Percentiles rank a stretch among this genome's conserved stretches.
Evolutionary conservation across 1,139 yeast species (phyloP).

Genomic region (Starmera stellimalicola): DNA sequence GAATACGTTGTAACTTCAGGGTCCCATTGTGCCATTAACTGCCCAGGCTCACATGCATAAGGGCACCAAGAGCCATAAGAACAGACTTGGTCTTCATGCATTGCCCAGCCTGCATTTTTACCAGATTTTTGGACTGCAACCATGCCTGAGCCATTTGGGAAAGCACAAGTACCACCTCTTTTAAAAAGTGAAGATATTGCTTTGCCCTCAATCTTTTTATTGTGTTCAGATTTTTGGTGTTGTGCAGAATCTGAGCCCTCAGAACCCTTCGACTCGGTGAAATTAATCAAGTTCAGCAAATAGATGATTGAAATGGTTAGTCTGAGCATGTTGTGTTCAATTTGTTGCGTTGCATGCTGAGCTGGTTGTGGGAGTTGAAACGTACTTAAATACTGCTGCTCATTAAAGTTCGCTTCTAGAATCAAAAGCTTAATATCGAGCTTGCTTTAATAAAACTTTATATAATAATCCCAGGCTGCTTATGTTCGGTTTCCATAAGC

Average conservation of each 20-base stretch:
- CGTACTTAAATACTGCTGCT: background rate
- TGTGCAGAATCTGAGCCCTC: slow-evolving; percentile 9
- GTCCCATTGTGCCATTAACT: slow-evolving; percentile 75
- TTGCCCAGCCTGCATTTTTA: slow-evolving; percentile 78
- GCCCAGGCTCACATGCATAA: slow-evolving; percentile 82
- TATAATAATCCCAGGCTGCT: background rate
- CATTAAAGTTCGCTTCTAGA: background rate
- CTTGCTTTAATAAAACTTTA: background rate
- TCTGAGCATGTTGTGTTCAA: too few relatives aligned
- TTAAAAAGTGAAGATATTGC: slow-evolving; percentile 17
- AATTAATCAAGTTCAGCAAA: too few relatives aligned
- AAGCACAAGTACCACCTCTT: slow-evolving; percentile 44
- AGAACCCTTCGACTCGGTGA: too few relatives aligned
- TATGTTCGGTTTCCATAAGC: too few relatives aligned
- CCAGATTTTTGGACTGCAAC: slow-evolving; percentile 54
- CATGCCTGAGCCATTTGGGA: slow-evolving; percentile 58
- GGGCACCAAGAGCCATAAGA: slow-evolving; percentile 73
- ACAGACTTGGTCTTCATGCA: slow-evolving; percentile 70
- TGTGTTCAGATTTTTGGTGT: slow-evolving; percentile 10
- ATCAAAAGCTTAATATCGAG: background rate
- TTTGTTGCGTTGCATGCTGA: too few relatives aligned
- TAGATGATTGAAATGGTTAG: too few relatives aligned
- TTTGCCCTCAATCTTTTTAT: slow-evolving; percentile 17
- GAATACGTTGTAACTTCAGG: slow-evolving; percentile 46
- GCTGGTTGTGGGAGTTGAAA: background rate